Conservation (phyloP, 768 basidiomycete species). For the Tylopilus sp. region DNA sequence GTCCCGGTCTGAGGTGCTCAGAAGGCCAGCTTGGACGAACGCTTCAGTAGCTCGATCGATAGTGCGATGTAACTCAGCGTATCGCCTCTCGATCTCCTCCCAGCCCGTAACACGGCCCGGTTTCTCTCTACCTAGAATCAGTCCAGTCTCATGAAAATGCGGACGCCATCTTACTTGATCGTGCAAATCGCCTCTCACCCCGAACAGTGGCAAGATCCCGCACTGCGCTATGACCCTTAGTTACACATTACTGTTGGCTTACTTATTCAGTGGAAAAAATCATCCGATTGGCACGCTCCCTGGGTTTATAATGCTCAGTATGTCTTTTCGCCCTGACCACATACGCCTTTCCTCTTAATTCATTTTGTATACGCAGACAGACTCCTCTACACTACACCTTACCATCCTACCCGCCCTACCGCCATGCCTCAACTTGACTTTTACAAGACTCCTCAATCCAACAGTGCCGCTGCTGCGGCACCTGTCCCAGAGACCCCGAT, state of each 20-base stretch:
- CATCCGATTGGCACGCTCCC: slow-evolving; percentile 9
- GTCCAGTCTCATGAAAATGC: too few species aligned
- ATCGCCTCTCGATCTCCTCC: too few species aligned
- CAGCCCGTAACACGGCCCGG: too few species aligned
- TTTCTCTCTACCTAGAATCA: too few species aligned
- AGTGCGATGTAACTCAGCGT: too few species aligned
- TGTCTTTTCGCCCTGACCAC: neutral
- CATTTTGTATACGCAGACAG: slow-evolving; percentile 21
- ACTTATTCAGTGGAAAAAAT: slow-evolving; percentile 10
- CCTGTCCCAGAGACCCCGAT: slow-evolving; percentile 3
- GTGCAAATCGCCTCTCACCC: slow-evolving; percentile 6
- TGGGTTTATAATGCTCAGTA: slow-evolving; percentile 22
- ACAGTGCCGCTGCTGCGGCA: neutral
- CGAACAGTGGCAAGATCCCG: slow-evolving; percentile 8
- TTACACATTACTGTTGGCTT: slow-evolving; percentile 9
- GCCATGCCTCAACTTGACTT: slow-evolving; percentile 36
- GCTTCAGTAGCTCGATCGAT: too few species aligned
- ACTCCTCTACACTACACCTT: slow-evolving; percentile 4
- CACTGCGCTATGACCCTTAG: slow-evolving; percentile 21
- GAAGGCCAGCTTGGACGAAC: too few species aligned
- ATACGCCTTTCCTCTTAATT: slow-evolving; percentile 12
- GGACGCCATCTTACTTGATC: neutral
- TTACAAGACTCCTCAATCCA: slow-evolving; percentile 20
- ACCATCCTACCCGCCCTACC: too few species aligned
- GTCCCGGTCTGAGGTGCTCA: too few species aligned